A percentile compares a stretch with the other conserved stretches of the same genome.
Conservation (phyloP, 129 eudicot species). For the Ambrosia artemisiifolia region DNA sequence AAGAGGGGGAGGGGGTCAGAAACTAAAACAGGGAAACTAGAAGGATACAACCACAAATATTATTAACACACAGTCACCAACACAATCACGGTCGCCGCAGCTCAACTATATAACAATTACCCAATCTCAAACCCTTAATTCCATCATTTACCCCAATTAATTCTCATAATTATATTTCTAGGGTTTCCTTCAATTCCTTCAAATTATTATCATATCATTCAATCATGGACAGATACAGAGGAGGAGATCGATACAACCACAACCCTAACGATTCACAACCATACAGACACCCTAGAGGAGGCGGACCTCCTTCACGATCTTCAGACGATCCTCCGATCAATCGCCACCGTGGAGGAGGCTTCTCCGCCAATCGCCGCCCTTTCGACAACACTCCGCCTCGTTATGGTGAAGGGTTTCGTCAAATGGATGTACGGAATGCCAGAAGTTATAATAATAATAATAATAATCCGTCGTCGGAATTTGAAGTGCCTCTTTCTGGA, state of each 20-base stretch:
- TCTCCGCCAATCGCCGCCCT: conserved; percentile 43
- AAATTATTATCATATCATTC: background rate
- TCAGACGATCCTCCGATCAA: conserved; percentile 30
- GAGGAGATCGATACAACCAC: conserved; percentile 48
- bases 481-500: conserved; percentile 42
- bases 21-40: too few relatives aligned
- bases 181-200: conserved; percentile 26
- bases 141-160: background rate
- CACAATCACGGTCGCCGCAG: conserved; percentile 20
- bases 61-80: too few relatives aligned
- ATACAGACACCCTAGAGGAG: conserved; percentile 45
- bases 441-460: conserved; percentile 24
- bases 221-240: conserved; percentile 53
- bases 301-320: conserved; percentile 34
- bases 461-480: conserved; percentile 30
- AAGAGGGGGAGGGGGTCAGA: too few relatives aligned
- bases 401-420: conserved; percentile 39
- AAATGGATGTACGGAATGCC: conserved; percentile 32
- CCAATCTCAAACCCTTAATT: conserved; percentile 6
- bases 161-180: conserved; percentile 23
- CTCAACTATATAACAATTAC: conserved; percentile 14
- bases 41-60: too few relatives aligned
- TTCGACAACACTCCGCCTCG: conserved; percentile 57
- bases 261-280: conserved; percentile 40
- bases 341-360: conserved; percentile 48